Evolutionary conservation across 306 rosid genomes (phyloP), one percentile per base, ranked within the genome.

Genomic region (Ochetophila trinervis): DNA sequence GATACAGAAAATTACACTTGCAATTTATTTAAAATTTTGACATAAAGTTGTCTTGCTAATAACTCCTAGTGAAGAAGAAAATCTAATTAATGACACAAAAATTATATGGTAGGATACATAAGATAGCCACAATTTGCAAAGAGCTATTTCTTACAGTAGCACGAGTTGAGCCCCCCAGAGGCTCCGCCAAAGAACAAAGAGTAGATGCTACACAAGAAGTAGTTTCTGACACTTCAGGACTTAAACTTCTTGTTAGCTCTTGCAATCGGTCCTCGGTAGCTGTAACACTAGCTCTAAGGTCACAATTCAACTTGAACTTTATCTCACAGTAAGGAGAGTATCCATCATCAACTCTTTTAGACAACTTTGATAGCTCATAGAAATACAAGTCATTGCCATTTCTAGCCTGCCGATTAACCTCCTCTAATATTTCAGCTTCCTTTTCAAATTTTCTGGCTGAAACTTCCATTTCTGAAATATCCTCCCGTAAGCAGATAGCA

Each of bases 391-490:
- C 78, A 65, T 78, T 76, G 50, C 65, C 82, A 40, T 69, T 77
- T 71, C 81, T 73, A 42, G 80, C 75, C 66, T 77, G 87, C 74
- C 62, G 67, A 52, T 66, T 65, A 30, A 86, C 82, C 75, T 81
- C 85, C 73, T 74, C 71, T 21, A 67, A 56, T 60, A 82, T 72
- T 65, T 81, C 80, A 72, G 55, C 85, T 62, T 83, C 99, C 81
- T 60, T 80, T 76, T 93, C 99, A 71, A 90, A 93, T 76, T 69
- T 81, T 76, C 63, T 84, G 56, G 97, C 96, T 58, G 90, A 91
- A 80, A 79, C 82, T 88, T 93, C 99, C 94, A 93, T 65, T 65
- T 90, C 90, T 49, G 73, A 49, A 42, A 88, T 83, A 72, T 88
- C 97, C 66, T 86, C 90, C 75, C 96, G 83, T 75, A 90, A 50